Conservation (phyloP, 371 early-diverging fungal species). For the Massospora cicadina region DNA sequence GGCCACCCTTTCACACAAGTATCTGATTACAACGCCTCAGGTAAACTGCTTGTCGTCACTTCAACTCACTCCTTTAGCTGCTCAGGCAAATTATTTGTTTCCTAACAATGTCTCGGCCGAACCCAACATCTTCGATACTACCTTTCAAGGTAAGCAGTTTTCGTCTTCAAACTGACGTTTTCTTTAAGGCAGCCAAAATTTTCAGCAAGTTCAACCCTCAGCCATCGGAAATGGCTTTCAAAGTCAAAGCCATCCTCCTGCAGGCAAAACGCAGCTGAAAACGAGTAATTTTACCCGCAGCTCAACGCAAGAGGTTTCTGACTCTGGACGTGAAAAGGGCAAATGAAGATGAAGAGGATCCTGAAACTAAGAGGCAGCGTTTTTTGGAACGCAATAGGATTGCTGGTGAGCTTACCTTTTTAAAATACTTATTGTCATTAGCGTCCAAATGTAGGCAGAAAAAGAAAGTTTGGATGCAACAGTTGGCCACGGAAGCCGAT, state of each 20-base stretch:
- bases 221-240: not conserved
- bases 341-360: constrained; percentile 11
- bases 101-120: not conserved
- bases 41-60: not conserved
- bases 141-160: constrained; percentile 8
- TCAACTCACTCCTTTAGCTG: not conserved
- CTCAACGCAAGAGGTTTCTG: not conserved
- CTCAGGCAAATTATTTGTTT: not conserved
- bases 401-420: constrained; percentile 19
- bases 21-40: not conserved
- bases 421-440: constrained; percentile 5
- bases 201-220: not conserved
- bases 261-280: not conserved
- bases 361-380: constrained; percentile 27
- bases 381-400: constrained; percentile 59
- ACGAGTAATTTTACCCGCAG: not conserved
- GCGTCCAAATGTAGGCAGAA: constrained; percentile 66
- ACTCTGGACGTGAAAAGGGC: not conserved
- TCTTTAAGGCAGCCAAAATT: not conserved
- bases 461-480: constrained; percentile 50
- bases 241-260: not conserved
- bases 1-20: not conserved
- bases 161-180: not conserved
- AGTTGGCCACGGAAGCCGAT: constrained; percentile 36
- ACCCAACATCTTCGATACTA: constrained; percentile 11